Conservation (phyloP, 2,329 filamentous ascomycete genomes). For the Chrysosphaeria jannelii region DNA sequence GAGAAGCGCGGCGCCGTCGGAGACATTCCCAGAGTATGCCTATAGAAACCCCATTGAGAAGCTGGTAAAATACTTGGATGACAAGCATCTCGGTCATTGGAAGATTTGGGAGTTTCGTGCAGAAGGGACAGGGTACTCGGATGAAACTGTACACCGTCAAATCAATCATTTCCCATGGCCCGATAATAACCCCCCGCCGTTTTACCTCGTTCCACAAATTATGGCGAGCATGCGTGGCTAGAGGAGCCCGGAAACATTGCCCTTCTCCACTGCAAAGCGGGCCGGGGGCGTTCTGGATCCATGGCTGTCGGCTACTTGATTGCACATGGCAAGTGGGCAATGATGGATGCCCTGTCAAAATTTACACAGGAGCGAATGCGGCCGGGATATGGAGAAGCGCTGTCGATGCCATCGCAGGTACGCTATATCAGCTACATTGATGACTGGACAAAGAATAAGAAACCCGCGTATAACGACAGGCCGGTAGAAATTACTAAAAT, state of each 20-base stretch:
- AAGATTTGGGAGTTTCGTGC: slow-evolving; percentile 94
- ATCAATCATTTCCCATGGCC: slow-evolving; percentile 88
- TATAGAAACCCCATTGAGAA: slow-evolving; percentile 82
- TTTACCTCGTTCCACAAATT: slow-evolving; percentile 61
- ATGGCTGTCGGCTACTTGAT: slow-evolving; percentile 74
- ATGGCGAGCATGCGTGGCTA: slow-evolving; percentile 47
- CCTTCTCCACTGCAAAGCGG: slow-evolving; percentile 91
- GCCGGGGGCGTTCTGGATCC: slow-evolving; percentile 78
- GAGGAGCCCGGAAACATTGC: no score
- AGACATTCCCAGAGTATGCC: slow-evolving; percentile 65
- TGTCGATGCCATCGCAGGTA: slow-evolving; percentile 79
- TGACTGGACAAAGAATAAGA: slow-evolving; percentile 36
- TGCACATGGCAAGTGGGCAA: slow-evolving; percentile 39
- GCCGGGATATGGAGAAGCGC: slow-evolving; percentile 46
- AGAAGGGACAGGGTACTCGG: slow-evolving; percentile 85
- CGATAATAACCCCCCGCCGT: slow-evolving; percentile 89
- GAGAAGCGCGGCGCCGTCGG: slow-evolving; percentile 71
- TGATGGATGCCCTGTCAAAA: slow-evolving; percentile 19
- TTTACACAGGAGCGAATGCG: slow-evolving; percentile 70
- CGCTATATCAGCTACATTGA: slow-evolving; percentile 74
- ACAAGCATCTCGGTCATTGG: slow-evolving; percentile 60
- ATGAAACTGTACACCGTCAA: slow-evolving; percentile 58
- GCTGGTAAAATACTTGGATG: slow-evolving; percentile 65
- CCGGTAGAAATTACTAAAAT: slow-evolving; percentile 40
- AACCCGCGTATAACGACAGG: slow-evolving; percentile 40